Percentiles rank a stretch among this genome's conserved stretches.
Evolutionary conservation across 768 basidiomycete genomes (phyloP).

Genomic region (Auricularia auricula-judae): DNA sequence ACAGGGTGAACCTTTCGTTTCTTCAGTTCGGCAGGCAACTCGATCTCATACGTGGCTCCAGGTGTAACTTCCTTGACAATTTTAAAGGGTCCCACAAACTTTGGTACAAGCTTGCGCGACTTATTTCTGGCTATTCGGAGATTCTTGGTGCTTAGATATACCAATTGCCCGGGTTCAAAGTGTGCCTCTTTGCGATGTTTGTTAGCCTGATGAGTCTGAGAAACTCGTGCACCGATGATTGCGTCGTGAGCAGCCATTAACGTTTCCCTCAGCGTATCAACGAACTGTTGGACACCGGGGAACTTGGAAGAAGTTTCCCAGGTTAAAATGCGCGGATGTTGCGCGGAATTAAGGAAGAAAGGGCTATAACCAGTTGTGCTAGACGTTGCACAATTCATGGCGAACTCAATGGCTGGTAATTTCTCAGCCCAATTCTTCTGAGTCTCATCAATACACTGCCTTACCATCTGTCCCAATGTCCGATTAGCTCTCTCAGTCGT

Average conservation of each 20-base stretch:
- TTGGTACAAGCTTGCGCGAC: conserved; percentile 6
- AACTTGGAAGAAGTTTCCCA: conserved; percentile 6
- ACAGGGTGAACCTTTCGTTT: conserved; percentile 19
- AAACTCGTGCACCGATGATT: conserved; percentile 22
- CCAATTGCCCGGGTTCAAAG: conserved; percentile 3
- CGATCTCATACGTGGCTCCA: conserved; percentile 19
- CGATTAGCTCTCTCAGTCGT: conserved; percentile 21
- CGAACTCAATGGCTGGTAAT: conserved; percentile 10
- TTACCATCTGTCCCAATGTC: background rate
- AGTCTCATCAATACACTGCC: conserved; percentile 3
- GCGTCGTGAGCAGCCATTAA: conserved; percentile 25
- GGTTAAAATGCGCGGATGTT: conserved; percentile 6
- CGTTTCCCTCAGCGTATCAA: conserved; percentile 14
- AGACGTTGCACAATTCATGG: conserved; percentile 10
- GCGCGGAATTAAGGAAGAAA: conserved; percentile 11
- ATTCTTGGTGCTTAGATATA: conserved; percentile 7
- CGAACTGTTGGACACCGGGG: conserved; percentile 19
- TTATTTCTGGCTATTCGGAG: conserved; percentile 2
- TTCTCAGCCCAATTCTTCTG: conserved; percentile 7
- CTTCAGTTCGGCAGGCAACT: conserved; percentile 18
- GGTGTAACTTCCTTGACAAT: background rate
- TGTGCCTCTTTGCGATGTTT: background rate
- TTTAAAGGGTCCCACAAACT: conserved; percentile 5
- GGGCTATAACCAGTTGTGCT: conserved; percentile 11
- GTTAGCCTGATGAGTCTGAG: conserved; percentile 23